Base-by-base conservation (phyloP, 2,329 filamentous ascomycete genomes). In the Scytalidium lignicola region DNA sequence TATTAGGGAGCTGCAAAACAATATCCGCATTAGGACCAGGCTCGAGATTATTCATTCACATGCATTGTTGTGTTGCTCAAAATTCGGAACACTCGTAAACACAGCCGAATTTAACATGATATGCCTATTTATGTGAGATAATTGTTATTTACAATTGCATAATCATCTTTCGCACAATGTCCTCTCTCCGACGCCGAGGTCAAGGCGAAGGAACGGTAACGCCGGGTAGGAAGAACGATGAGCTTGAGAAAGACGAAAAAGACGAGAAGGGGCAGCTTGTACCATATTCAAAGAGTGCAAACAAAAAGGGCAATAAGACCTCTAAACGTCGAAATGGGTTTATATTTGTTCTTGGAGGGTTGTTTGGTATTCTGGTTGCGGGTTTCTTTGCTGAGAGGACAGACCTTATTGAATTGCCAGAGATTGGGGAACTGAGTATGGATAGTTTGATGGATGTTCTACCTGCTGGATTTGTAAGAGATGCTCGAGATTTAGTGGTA, bases 311-410 rank as follows among this genome's bases (percentile, higher is more conserved):
- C 48, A 32, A 28, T 17, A 79, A 77, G 58, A 74, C 71, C 46
- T 79, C 80, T 55, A 95, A 92, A 70, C 81, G 88, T 58, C 82
- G 85, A 54, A 88, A 82, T 67, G 84, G 85, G 2, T 82, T 95
- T 62, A 87, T 96, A 22, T 97, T 99, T 68, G 72, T 85, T 9
- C 75, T 99, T 18, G 93, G 93, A 26, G 89, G 90, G 39, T 62
- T 99, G n/a, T 92, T 93, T 60, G 93, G 93, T 12, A 79, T 99
- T 49, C 72, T 95, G n/a, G 77, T 85, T 2, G 93, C 93, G 1
- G 85, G 90, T 23, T 90, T 96, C 68, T 93, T 99, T 59, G 92
- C 91, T 23, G 86, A 86, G 57, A 88, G 79, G 66, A 93, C 91
- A 69, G 90, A 96, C 63, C 78, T 97, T 54, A 91, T 96, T 55